Evolutionary conservation across 768 basidiomycete species (phyloP).

Genomic region (Holtermannia corniformis): DNA sequence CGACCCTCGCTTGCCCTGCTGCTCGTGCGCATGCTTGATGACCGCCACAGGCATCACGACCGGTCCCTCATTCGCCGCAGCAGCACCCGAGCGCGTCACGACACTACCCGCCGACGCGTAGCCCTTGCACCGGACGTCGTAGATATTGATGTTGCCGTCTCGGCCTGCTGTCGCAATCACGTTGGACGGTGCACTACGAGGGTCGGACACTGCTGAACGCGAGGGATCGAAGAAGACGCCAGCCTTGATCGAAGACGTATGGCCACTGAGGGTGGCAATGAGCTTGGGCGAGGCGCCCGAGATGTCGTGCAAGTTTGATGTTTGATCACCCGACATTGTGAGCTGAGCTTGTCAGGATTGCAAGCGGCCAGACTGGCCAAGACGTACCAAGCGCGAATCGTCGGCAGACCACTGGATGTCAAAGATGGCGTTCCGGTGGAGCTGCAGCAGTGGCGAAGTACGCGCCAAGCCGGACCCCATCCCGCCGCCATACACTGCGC

Average conservation of each 20-base stretch:
- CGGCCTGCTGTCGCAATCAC: constrained; percentile 31
- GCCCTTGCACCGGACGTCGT: constrained; percentile 30
- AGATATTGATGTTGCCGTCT: constrained; percentile 39
- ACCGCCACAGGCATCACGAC: constrained; percentile 29
- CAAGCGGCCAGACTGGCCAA: background rate
- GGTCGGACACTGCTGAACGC: constrained; percentile 8
- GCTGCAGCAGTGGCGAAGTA: background rate
- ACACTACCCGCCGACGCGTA: background rate
- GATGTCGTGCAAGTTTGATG: constrained; percentile 24
- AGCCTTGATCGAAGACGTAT: constrained; percentile 34
- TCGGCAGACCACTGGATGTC: constrained; percentile 36
- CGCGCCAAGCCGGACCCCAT: background rate
- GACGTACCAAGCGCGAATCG: constrained; percentile 28
- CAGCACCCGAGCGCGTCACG: background rate
- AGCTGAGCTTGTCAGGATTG: constrained; percentile 14
- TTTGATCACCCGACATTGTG: constrained; percentile 34
- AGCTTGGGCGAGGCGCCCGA: constrained; percentile 17
- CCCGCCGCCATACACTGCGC: constrained; percentile 28
- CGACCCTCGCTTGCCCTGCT: constrained; percentile 9
- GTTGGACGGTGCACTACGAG: constrained; percentile 8
- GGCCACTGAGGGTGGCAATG: constrained; percentile 29
- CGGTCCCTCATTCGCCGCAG: background rate
- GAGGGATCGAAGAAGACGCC: constrained; percentile 33
- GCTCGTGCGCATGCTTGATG: constrained; percentile 29
- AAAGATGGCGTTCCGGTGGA: constrained; percentile 36